Evolutionary conservation across 495 filamentous ascomycete species (phyloP).

Genomic region (Pyronema domesticum): DNA sequence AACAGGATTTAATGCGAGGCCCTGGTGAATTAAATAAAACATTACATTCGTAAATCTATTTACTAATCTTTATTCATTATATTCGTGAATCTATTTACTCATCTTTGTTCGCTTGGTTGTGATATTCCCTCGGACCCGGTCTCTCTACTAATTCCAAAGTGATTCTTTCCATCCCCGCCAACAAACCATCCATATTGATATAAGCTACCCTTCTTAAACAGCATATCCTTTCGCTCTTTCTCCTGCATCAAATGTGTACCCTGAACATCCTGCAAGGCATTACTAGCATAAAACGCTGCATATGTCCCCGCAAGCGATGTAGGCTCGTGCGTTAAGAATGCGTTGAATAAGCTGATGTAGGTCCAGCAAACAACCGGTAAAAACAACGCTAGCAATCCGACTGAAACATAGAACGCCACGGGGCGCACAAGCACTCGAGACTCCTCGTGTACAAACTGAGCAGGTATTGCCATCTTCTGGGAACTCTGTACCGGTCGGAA

Average conservation of each 20-base stretch:
- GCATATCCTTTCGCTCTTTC: background rate
- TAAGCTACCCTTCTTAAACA: background rate
- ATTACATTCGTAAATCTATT: too few species aligned
- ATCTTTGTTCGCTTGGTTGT: too few species aligned
- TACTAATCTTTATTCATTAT: too few species aligned
- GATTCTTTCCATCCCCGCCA: background rate
- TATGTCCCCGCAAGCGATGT: conserved; percentile 1
- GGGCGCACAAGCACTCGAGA: background rate
- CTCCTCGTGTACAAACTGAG: background rate
- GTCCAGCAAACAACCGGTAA: background rate
- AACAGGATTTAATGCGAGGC: too few species aligned
- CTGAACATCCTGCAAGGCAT: background rate
- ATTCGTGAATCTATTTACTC: too few species aligned
- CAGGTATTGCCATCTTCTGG: background rate
- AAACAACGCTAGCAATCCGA: conserved; percentile 1
- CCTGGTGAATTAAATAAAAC: too few species aligned
- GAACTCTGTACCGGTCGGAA: too few species aligned
- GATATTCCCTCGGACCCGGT: too few species aligned
- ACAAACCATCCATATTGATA: background rate
- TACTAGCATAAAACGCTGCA: conserved; percentile 4
- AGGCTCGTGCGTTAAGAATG: background rate
- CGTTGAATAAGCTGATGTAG: background rate
- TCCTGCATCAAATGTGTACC: background rate
- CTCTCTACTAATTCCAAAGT: background rate
- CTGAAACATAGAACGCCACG: background rate